Percentiles rank a stretch among this genome's conserved stretches.
Evolutionary conservation across 2,329 filamentous ascomycete species (phyloP).

Genomic region (Neonectria punicea): DNA sequence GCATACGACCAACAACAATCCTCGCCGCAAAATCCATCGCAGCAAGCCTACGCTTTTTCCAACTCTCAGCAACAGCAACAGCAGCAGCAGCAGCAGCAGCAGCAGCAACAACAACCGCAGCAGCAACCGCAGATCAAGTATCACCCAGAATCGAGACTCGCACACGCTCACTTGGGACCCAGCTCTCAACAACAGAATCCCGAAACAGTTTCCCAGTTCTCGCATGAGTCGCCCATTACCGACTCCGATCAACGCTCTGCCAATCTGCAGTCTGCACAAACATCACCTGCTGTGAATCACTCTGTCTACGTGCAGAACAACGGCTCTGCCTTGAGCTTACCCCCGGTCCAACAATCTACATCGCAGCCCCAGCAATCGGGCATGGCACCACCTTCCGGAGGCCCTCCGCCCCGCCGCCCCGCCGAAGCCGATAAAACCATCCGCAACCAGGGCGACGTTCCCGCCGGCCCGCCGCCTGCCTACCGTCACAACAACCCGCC

Average conservation of each 20-base stretch:
- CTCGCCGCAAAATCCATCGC: conserved; percentile 36
- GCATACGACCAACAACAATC: conserved; percentile 53
- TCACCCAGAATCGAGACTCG: conserved; percentile 48
- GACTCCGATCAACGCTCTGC: conserved; percentile 59
- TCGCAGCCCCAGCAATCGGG: conserved; percentile 46
- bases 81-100: conserved; percentile 49
- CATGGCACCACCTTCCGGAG: conserved; percentile 61
- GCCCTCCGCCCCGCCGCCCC: conserved; percentile 57
- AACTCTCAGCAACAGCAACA: conserved; percentile 47
- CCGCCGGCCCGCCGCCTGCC: conserved; percentile 59
- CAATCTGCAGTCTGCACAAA: conserved; percentile 56
- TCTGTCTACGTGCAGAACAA: conserved; percentile 50
- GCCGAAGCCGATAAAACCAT: conserved; percentile 61
- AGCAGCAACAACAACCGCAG: conserved; percentile 41
- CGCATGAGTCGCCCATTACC: conserved; percentile 67
- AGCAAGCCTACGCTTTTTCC: conserved; percentile 39
- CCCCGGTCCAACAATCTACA: conserved; percentile 44
- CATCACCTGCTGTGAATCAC: conserved; percentile 56
- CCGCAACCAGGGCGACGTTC: conserved; percentile 55
- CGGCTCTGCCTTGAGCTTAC: conserved; percentile 43
- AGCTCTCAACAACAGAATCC: conserved; percentile 55
- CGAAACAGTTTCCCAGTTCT: conserved; percentile 71
- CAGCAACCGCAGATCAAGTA: conserved; percentile 20
- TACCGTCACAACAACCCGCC: conserved; percentile 63
- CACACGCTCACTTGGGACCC: conserved; percentile 50